These are phyloP conservation scores for Daldinia vernicosa DNA, from an alignment of 495 filamentous ascomycete genomes.

Conservation along the genomic window DNA sequence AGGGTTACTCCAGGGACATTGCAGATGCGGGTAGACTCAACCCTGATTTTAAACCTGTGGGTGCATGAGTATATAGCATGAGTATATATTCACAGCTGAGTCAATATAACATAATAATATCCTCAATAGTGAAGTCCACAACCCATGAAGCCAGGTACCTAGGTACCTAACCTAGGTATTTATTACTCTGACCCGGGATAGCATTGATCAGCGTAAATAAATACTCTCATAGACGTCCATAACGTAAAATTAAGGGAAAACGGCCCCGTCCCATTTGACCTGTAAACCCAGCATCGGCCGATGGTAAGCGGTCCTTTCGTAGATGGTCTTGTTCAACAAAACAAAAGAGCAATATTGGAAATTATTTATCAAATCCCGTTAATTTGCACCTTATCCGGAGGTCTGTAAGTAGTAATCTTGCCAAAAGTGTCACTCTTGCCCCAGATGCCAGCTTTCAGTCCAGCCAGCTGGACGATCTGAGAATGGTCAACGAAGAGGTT, in stretches of 20 bases:
- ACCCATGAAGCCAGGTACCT: background rate
- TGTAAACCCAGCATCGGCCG: background rate
- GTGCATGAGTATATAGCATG: background rate
- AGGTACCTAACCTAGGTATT: too few species aligned
- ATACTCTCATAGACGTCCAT: background rate
- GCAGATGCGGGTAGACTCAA: background rate
- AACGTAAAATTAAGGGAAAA: background rate
- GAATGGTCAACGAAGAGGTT: conserved; percentile 69
- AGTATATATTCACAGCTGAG: background rate
- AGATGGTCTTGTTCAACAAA: background rate
- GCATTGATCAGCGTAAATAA: background rate
- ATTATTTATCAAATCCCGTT: background rate
- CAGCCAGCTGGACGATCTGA: conserved; percentile 67
- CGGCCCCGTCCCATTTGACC: background rate
- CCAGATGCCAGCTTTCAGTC: conserved; percentile 65
- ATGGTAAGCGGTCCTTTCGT: background rate
- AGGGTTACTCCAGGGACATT: background rate
- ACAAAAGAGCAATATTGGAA: background rate
- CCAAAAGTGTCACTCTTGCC: conserved; percentile 64
- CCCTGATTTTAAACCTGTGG: background rate
- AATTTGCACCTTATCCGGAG: conserved; percentile 6
- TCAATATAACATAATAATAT: background rate
- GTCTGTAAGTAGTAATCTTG: conserved; percentile 63
- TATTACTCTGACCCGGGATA: background rate
- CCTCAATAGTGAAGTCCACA: background rate